phyloP scores from a whole-genome alignment of 2,329 filamentous ascomycete genomes.

The Polychaeton citri region DNA sequence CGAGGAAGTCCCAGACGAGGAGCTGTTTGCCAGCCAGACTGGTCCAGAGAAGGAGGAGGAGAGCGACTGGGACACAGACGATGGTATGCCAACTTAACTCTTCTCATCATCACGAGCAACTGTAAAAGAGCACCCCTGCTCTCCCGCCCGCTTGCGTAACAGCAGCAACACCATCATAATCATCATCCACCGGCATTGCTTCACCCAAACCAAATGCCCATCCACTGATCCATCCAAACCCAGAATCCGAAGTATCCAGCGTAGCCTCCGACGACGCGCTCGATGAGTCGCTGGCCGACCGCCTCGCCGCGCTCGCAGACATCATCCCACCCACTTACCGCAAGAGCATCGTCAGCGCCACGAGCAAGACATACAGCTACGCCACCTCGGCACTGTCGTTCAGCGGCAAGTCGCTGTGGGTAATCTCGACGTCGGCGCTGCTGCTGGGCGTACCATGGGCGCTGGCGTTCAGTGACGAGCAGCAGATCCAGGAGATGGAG shows the following conservation, averaged over 20 bases:
- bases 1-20: slow-evolving; percentile 92
- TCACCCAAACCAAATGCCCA: neutral
- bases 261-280: slow-evolving; percentile 48
- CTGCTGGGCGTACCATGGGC: slow-evolving; percentile 88
- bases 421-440: slow-evolving; percentile 78
- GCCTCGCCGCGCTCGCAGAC: slow-evolving; percentile 30
- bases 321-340: slow-evolving; percentile 31
- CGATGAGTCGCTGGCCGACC: slow-evolving; percentile 30
- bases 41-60: slow-evolving; percentile 52
- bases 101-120: too few species aligned
- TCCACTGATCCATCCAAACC: slow-evolving; percentile 1
- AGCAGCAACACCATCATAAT: too few species aligned
- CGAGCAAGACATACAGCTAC: slow-evolving; percentile 41
- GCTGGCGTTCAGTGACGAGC: slow-evolving; percentile 85
- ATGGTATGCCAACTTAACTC: slow-evolving; percentile 46
- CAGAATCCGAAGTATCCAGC: slow-evolving; percentile 64
- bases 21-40: slow-evolving; percentile 62
- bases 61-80: slow-evolving; percentile 79
- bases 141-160: too few species aligned
- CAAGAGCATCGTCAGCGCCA: slow-evolving; percentile 26
- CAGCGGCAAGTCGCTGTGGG: slow-evolving; percentile 78
- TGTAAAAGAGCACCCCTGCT: too few species aligned
- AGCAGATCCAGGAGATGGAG: slow-evolving; percentile 96
- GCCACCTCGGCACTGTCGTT: slow-evolving; percentile 52
- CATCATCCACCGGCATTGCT: neutral